Evolutionary conservation across 768 basidiomycete species (phyloP), one percentile per base, ranked within the genome.

Genomic region (Gelatoporia subvermispora): DNA sequence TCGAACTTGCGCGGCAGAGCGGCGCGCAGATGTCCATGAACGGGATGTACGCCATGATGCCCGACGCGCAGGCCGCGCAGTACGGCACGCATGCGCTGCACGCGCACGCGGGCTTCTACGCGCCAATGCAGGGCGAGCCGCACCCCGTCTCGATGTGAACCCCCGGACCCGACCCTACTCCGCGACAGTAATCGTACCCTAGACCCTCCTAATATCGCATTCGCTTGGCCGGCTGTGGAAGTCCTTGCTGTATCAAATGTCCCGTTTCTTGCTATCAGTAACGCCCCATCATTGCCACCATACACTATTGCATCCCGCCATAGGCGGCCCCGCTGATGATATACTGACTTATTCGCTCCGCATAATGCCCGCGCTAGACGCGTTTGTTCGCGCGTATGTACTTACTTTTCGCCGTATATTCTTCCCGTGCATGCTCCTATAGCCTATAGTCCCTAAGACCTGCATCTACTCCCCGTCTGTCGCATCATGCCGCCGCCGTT

Each of bases 141-240:
- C 56, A 54, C 42, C 51, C 41, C 48, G 54, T 58, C 36, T 52
- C 43, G 24, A 55, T 60, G 59, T 60, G 54, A 60, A 45, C 11
- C 3, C 23, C 41, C 16, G 21, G 28, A 43, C 43, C 13, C 13
- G 34, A 40, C 35, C 35, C 17, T 41, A 36, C 28, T 31, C 22
- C 16, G 50, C 34, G 36, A 46, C 23, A 35, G 38, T 50, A 54
- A 51, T 49, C 52, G 49, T 55, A 48, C 47, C 18, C 44, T 49
- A 39, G 23, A 47, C 47, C 28, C 51, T 48, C 22, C 43, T 37
- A 20, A 16, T 45, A n/a, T 23, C 35, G 22, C 46, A 35, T 51
- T 45, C 18, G 16, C 41, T 20, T 24, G 41, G 16, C 35, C 17
- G 34, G 25, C 17, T 50, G 49, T 50, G 35, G 28, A 31, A 31